Percentiles rank a stretch among this genome's conserved stretches.
Conservation (phyloP, 768 basidiomycete species). For the Tricholoma bakamatsutake region DNA sequence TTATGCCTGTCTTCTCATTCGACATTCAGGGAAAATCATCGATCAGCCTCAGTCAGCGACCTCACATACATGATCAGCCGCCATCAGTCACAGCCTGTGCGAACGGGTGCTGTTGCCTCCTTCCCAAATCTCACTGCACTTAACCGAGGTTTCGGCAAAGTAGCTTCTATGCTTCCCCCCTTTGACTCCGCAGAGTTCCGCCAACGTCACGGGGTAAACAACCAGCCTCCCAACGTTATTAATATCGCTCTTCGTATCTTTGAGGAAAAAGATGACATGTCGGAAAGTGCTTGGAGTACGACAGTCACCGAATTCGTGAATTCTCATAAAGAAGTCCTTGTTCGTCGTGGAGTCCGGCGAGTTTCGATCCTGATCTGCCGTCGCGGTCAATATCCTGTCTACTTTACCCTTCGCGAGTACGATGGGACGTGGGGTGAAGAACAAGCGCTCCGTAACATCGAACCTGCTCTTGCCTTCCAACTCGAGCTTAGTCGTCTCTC, state of each 20-base stretch:
- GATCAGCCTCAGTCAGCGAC: slow-evolving; percentile 93
- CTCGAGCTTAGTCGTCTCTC: slow-evolving; percentile 94
- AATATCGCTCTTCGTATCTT: slow-evolving; percentile 92
- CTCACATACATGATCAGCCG: slow-evolving; percentile 87
- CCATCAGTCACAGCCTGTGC: slow-evolving; percentile 82
- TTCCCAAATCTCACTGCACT: slow-evolving; percentile 74
- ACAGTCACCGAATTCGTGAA: slow-evolving; percentile 70
- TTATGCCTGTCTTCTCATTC: slow-evolving; percentile 3
- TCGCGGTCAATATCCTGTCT: slow-evolving; percentile 86
- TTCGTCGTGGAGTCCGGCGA: slow-evolving; percentile 81
- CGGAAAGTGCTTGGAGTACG: slow-evolving; percentile 72
- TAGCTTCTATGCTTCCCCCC: slow-evolving; percentile 65
- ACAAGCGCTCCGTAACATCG: slow-evolving; percentile 94
- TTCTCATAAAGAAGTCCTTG: slow-evolving; percentile 53
- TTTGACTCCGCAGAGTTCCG: slow-evolving; percentile 69
- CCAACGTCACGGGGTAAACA: slow-evolving; percentile 67
- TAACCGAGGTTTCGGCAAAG: slow-evolving; percentile 65
- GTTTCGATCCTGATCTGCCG: slow-evolving; percentile 91
- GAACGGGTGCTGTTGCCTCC: slow-evolving; percentile 88
- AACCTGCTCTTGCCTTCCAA: slow-evolving; percentile 97
- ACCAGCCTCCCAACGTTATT: slow-evolving; percentile 85
- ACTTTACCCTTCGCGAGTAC: slow-evolving; percentile 82
- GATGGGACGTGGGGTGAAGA: slow-evolving; percentile 85
- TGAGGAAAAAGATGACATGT: slow-evolving; percentile 69
- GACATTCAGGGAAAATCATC: slow-evolving; percentile 48